Conservation (phyloP, 495 filamentous ascomycete genomes). For the Tuber indicum region DNA sequence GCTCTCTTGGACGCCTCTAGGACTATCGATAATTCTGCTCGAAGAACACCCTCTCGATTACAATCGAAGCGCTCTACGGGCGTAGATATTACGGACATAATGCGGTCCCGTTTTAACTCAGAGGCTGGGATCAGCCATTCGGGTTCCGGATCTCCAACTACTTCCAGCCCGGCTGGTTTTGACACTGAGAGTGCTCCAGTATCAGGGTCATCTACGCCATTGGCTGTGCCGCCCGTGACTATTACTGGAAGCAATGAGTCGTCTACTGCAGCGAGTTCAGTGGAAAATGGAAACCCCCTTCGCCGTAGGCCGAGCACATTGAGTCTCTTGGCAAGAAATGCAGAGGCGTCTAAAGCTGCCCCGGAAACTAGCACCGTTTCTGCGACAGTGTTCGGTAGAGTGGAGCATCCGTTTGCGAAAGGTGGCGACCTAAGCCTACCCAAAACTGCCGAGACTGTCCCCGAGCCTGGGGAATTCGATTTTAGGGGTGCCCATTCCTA, state of each 20-base stretch:
- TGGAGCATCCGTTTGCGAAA: slow-evolving; percentile 58
- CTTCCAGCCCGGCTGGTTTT: slow-evolving; percentile 14
- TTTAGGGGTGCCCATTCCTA: slow-evolving; percentile 42
- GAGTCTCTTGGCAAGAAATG: slow-evolving; percentile 64
- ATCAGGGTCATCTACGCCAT: slow-evolving; percentile 21
- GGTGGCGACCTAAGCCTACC: slow-evolving; percentile 37
- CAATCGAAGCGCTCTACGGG: slow-evolving; percentile 21
- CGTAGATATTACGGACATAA: slow-evolving; percentile 22
- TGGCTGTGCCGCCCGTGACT: slow-evolving; percentile 28
- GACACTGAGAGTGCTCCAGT: slow-evolving; percentile 9
- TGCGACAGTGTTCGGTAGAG: slow-evolving; percentile 74
- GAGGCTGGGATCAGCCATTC: slow-evolving; percentile 17
- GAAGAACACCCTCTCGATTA: slow-evolving; percentile 47
- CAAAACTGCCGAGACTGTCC: slow-evolving; percentile 23
- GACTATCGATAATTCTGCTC: slow-evolving; percentile 65
- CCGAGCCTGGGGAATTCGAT: slow-evolving; percentile 29
- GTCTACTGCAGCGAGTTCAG: slow-evolving; percentile 27
- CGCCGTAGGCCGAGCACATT: slow-evolving; percentile 70
- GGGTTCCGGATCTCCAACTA: slow-evolving; percentile 31
- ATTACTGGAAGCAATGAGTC: slow-evolving; percentile 32
- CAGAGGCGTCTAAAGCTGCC: slow-evolving; percentile 68
- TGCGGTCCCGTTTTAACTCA: slow-evolving; percentile 20
- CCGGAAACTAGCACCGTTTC: slow-evolving; percentile 81
- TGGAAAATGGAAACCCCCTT: slow-evolving; percentile 31
- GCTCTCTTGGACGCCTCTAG: slow-evolving; percentile 88